These are phyloP conservation scores for Spiromastix sp. DNA, from an alignment of 2,329 filamentous ascomycete species.

Conservation along the genomic window DNA sequence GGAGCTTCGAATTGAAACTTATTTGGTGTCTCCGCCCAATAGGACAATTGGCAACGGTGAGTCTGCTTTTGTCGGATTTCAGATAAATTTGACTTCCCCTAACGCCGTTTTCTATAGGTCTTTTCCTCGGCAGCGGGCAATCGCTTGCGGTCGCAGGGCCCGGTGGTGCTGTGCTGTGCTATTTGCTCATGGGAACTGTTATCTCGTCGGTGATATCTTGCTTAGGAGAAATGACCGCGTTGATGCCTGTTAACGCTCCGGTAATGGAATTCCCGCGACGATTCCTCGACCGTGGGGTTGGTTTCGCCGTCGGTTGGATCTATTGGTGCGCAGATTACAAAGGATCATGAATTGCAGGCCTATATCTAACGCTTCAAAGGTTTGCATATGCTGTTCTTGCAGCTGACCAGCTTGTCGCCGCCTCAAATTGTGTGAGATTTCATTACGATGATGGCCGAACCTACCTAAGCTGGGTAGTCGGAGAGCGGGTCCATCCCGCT, in stretches of 20 bases:
- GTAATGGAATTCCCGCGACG: constrained; percentile 31
- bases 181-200: constrained; percentile 34
- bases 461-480: constrained; percentile 20
- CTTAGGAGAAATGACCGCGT: constrained; percentile 34
- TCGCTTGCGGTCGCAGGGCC: constrained; percentile 33
- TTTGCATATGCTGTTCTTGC: constrained; percentile 23
- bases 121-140: constrained; percentile 32
- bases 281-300: constrained; percentile 34
- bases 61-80: background rate
- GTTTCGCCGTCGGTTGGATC: constrained; percentile 38
- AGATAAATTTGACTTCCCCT: background rate
- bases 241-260: constrained; percentile 31
- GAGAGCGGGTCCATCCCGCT: constrained; percentile 22
- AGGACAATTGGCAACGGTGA: constrained; percentile 33
- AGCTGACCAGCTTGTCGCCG: constrained; percentile 29
- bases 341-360: background rate
- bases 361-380: constrained; percentile 13
- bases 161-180: constrained; percentile 30
- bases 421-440: constrained; percentile 33
- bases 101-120: constrained; percentile 15
- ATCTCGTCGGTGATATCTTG: constrained; percentile 35
- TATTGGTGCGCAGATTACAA: constrained; percentile 23
- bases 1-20: no score
- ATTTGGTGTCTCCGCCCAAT: no score
- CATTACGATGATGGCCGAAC: constrained; percentile 23